These are phyloP conservation scores for Erythrobasidium hasegawianum DNA, from an alignment of 1,284 basidiomycete genomes.

Conservation along the genomic window DNA sequence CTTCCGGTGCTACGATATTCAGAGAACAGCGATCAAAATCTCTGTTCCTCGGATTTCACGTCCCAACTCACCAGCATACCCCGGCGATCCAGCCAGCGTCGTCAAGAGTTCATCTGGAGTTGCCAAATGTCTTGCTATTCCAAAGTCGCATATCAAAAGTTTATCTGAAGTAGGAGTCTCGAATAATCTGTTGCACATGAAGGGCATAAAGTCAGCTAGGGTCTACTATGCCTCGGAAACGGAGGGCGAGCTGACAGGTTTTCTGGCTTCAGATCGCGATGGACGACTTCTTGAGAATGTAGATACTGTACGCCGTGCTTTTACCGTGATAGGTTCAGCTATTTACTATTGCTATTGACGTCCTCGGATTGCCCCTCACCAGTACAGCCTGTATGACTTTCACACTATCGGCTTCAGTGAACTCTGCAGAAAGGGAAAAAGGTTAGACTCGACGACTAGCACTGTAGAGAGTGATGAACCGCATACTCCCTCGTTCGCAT, in stretches of 20 bases:
- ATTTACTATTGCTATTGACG: background rate
- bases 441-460: background rate
- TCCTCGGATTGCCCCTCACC: constrained; percentile 7
- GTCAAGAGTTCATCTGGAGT: constrained; percentile 71
- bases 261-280: constrained; percentile 62
- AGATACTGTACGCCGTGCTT: constrained; percentile 43
- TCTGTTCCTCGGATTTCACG: background rate
- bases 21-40: too few relatives aligned
- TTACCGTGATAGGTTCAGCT: background rate
- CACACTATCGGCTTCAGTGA: constrained; percentile 82
- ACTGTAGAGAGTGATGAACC: background rate
- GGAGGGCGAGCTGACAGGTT: constrained; percentile 33
- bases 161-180: constrained; percentile 54
- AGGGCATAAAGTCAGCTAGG: constrained; percentile 2
- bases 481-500: constrained; percentile 61
- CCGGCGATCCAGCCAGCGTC: constrained; percentile 81
- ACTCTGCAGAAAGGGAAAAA: constrained; percentile 52
- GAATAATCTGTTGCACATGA: constrained; percentile 7
- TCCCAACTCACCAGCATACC: constrained; percentile 74
- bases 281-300: constrained; percentile 71
- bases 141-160: constrained; percentile 91
- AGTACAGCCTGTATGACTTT: constrained; percentile 61
- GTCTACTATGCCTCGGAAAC: background rate
- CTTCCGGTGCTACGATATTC: constrained; percentile 63
- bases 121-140: constrained; percentile 86